These are phyloP conservation scores for Penicillium cataractarum DNA, from an alignment of 495 filamentous ascomycete species.

Conservation along the genomic window DNA sequence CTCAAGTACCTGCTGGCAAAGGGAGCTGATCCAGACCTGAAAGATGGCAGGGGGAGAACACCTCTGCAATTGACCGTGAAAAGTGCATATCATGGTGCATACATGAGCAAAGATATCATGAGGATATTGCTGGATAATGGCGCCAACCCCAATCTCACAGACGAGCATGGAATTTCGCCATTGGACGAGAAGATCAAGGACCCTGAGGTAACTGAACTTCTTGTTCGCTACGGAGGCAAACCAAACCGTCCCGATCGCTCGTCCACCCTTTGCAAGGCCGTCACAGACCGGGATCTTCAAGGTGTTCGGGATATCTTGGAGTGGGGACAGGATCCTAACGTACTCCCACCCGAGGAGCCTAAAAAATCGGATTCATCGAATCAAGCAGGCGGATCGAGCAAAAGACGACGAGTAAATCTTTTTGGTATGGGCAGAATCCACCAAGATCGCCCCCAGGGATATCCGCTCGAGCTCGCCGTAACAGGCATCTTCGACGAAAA, in stretches of 20 bases:
- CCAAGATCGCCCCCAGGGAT: neutral
- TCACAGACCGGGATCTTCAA: neutral
- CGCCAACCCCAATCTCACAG: constrained; percentile 8
- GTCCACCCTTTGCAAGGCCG: neutral
- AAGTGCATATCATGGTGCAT: neutral
- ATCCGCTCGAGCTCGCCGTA: neutral
- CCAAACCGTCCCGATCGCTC: constrained; percentile 8
- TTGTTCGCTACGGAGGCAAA: constrained; percentile 25
- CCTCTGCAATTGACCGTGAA: constrained; percentile 4
- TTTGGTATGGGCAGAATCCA: neutral
- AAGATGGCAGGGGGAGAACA: constrained; percentile 3
- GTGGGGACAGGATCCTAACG: constrained; percentile 7
- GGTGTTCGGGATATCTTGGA: constrained; percentile 2
- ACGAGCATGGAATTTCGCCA: constrained; percentile 4
- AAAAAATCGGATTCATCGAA: neutral
- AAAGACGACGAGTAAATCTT: neutral
- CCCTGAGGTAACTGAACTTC: constrained; percentile 5
- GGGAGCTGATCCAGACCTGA: constrained; percentile 9
- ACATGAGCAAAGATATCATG: constrained; percentile 9
- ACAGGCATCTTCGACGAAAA: neutral
- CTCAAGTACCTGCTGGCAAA: constrained; percentile 8
- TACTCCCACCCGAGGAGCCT: neutral
- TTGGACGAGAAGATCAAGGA: constrained; percentile 7
- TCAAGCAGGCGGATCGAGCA: neutral
- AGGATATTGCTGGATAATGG: constrained; percentile 4